These are phyloP conservation scores for Fusarium mundagurra DNA, from an alignment of 2,329 filamentous ascomycete species.

Conservation along the genomic window DNA sequence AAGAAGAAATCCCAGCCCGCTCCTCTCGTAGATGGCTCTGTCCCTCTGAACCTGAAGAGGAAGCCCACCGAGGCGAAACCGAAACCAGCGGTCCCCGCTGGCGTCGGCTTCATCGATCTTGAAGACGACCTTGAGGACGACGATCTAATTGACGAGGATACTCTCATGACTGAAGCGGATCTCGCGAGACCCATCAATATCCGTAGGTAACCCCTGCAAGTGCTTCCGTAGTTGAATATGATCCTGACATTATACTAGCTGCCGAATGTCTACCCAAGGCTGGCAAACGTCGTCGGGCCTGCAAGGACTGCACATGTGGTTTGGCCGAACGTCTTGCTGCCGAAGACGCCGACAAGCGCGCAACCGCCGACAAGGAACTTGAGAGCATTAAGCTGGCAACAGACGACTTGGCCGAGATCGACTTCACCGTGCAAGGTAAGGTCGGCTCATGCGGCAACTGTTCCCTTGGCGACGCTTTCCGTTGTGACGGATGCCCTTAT, in stretches of 20 bases:
- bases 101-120: slow-evolving; percentile 75
- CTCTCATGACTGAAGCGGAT: slow-evolving; percentile 86
- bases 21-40: slow-evolving; percentile 35
- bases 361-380: slow-evolving; percentile 72
- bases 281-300: slow-evolving; percentile 89
- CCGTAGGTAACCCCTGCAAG: slow-evolving; percentile 67
- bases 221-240: neutral
- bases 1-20: slow-evolving; percentile 47
- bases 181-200: slow-evolving; percentile 79
- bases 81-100: slow-evolving; percentile 57
- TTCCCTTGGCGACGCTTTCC: slow-evolving; percentile 89
- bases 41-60: slow-evolving; percentile 55
- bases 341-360: slow-evolving; percentile 81
- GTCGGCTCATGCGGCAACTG: slow-evolving; percentile 95
- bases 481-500: slow-evolving; percentile 79
- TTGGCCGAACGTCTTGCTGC: slow-evolving; percentile 85
- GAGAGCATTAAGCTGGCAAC: slow-evolving; percentile 75
- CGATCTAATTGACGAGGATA: slow-evolving; percentile 91
- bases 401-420: slow-evolving; percentile 84
- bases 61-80: slow-evolving; percentile 52
- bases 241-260: slow-evolving; percentile 57
- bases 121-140: slow-evolving; percentile 76
- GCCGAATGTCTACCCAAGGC: slow-evolving; percentile 87
- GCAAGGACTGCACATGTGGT: slow-evolving; percentile 98
- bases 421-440: slow-evolving; percentile 98